phyloP scores from a whole-genome alignment of 768 basidiomycete species.

The Melanogaster broomeanus region DNA sequence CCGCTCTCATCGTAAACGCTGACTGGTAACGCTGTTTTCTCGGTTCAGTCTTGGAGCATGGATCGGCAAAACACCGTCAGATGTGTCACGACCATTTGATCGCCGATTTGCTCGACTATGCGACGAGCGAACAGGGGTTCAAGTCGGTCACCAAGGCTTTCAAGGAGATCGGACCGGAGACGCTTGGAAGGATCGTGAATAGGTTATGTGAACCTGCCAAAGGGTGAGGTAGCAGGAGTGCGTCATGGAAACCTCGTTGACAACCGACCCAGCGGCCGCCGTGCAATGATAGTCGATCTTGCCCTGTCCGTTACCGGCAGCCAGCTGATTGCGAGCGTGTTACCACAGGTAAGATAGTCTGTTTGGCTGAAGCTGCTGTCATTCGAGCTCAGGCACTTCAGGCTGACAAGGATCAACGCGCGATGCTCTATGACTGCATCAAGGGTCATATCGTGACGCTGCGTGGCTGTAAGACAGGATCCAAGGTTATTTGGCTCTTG shows the following conservation, averaged over 20 bases:
- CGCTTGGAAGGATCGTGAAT: conserved; percentile 70
- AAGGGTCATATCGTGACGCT: conserved; percentile 86
- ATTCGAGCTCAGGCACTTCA: conserved; percentile 28
- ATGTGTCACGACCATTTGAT: conserved; percentile 81
- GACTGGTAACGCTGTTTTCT: neutral
- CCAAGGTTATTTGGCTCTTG: conserved; percentile 92
- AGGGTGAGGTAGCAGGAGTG: conserved; percentile 45
- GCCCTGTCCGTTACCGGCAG: conserved; percentile 84
- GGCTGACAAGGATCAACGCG: conserved; percentile 88
- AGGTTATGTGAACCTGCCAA: conserved; percentile 87
- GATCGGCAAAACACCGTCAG: conserved; percentile 70
- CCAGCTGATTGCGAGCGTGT: conserved; percentile 79
- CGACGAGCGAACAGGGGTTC: conserved; percentile 83
- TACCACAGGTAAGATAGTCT: conserved; percentile 61
- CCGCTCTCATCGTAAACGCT: conserved; percentile 3
- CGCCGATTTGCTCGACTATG: conserved; percentile 73
- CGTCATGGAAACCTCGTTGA: conserved; percentile 3
- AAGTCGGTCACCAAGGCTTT: conserved; percentile 86
- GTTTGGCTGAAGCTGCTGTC: neutral
- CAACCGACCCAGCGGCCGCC: conserved; percentile 52
- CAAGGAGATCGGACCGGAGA: conserved; percentile 81
- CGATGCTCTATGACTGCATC: conserved; percentile 81
- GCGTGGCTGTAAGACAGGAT: conserved; percentile 89
- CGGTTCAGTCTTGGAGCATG: conserved; percentile 75
- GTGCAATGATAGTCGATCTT: conserved; percentile 85